Percentiles rank a stretch among this genome's conserved stretches.
Conservation (phyloP, 345 rosid genomes). For the Eucalyptus lansdowneana region DNA sequence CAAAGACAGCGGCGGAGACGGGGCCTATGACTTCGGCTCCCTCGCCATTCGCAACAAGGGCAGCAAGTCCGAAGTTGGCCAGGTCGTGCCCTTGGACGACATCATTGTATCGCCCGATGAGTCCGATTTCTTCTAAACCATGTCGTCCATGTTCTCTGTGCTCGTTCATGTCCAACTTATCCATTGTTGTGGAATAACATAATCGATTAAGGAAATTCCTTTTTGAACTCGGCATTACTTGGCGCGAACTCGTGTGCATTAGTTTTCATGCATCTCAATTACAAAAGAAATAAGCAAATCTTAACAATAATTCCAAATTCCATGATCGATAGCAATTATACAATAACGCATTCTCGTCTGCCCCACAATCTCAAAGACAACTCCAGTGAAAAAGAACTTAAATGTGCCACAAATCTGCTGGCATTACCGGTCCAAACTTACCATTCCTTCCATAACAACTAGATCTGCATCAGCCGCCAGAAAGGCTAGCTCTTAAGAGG, state of each 20-base stretch:
- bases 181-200: neutral
- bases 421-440: conserved; percentile 15
- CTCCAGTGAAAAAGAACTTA: neutral
- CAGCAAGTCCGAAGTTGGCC: neutral
- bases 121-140: neutral
- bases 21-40: neutral
- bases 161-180: neutral
- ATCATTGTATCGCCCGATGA: neutral
- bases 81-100: conserved; percentile 16
- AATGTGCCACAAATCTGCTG: neutral
- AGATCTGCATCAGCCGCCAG: conserved; percentile 78
- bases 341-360: neutral
- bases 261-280: neutral
- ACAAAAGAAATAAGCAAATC: neutral
- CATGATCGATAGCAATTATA: neutral
- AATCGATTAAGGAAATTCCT: neutral
- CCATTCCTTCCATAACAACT: conserved; percentile 96
- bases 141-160: neutral
- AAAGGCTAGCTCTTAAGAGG: conserved; percentile 52
- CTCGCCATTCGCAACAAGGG: neutral
- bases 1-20: neutral
- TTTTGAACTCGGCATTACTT: neutral
- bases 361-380: neutral
- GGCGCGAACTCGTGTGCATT: neutral
- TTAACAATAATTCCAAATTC: neutral